phyloP scores from a whole-genome alignment of 768 basidiomycete genomes.

The Mycena galopus region DNA sequence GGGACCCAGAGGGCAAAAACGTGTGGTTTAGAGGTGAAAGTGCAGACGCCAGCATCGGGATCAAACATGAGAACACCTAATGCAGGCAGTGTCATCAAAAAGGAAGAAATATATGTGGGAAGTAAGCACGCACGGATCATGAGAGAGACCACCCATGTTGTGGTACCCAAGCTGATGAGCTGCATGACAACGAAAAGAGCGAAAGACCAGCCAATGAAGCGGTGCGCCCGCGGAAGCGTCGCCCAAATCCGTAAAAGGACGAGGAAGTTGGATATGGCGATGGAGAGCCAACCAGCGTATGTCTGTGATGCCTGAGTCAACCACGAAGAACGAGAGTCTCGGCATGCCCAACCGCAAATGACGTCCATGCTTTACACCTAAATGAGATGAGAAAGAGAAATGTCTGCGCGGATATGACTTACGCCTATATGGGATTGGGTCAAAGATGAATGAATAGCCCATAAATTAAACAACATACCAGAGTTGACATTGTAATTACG shows the following conservation, averaged over 20 bases:
- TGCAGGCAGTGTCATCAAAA: no score
- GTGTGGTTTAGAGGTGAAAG: constrained; percentile 36
- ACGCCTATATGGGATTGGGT: constrained; percentile 2
- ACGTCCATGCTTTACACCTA: constrained; percentile 25
- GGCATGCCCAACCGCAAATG: neutral
- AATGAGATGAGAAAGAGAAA: neutral
- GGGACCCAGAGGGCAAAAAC: constrained; percentile 46
- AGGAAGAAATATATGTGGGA: neutral
- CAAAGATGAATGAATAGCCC: no score
- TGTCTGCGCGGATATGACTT: neutral
- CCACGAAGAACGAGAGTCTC: neutral
- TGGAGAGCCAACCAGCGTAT: constrained; percentile 22
- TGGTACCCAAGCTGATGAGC: constrained; percentile 28
- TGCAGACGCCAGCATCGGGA: constrained; percentile 36
- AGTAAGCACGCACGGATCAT: constrained; percentile 38
- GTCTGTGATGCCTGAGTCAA: constrained; percentile 20
- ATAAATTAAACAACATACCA: neutral
- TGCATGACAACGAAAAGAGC: constrained; percentile 42
- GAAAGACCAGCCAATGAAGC: constrained; percentile 40
- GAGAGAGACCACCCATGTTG: constrained; percentile 37
- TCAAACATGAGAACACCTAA: constrained; percentile 22
- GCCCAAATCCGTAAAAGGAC: constrained; percentile 49
- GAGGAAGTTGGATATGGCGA: constrained; percentile 36
- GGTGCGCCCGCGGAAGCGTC: constrained; percentile 42
- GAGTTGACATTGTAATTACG: neutral